These are phyloP conservation scores for Tephrocybe sp. DNA, from an alignment of 768 basidiomycete genomes.

Conservation along the genomic window DNA sequence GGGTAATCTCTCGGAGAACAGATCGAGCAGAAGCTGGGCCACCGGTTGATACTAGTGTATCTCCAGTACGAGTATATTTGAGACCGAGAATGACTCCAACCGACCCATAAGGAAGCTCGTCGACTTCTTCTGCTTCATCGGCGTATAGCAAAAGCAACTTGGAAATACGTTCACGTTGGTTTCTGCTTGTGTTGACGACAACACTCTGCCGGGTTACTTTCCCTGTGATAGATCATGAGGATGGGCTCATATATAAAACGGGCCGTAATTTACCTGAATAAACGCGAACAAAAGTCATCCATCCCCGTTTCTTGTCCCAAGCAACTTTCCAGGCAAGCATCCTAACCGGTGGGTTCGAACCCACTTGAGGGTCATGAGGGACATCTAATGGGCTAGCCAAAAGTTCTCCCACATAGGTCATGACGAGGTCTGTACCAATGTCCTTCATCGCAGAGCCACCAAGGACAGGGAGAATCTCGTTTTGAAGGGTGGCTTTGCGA, in stretches of 20 bases:
- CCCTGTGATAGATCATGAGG: constrained; percentile 40
- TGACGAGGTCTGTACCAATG: constrained; percentile 75
- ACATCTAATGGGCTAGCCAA: constrained; percentile 78
- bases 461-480: constrained; percentile 71
- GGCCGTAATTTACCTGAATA: constrained; percentile 65
- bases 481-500: constrained; percentile 62
- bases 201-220: constrained; percentile 61
- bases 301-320: constrained; percentile 79
- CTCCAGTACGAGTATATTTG: constrained; percentile 82
- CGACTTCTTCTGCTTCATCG: constrained; percentile 71
- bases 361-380: constrained; percentile 38
- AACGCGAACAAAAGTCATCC: constrained; percentile 91
- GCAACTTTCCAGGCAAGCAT: constrained; percentile 85
- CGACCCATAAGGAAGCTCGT: constrained; percentile 74
- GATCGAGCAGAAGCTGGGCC: constrained; percentile 35
- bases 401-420: constrained; percentile 81
- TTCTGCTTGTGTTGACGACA: constrained; percentile 63
- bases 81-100: constrained; percentile 85
- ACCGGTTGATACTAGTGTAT: constrained; percentile 67
- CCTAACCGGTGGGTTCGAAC: constrained; percentile 47
- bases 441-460: constrained; percentile 82
- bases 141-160: constrained; percentile 81
- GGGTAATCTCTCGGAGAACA: constrained; percentile 59
- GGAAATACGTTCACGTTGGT: constrained; percentile 68
- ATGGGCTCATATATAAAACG: no score